Percentiles rank a stretch among this genome's conserved stretches.
phyloP scores from a whole-genome alignment of 2,329 filamentous ascomycete species.

The Xylaria sp. region DNA sequence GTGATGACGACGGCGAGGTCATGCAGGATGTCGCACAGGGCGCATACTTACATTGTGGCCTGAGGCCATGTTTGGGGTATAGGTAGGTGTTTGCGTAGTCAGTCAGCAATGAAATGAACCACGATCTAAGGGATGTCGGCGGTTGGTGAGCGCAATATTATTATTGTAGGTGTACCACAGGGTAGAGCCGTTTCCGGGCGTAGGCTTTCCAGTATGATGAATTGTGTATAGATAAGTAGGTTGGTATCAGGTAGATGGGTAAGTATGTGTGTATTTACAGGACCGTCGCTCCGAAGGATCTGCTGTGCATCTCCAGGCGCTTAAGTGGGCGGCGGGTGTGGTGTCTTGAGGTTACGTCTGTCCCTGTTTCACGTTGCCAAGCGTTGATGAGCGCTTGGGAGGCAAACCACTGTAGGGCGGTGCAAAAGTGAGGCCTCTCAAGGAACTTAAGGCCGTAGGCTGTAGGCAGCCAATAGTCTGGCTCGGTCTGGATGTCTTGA shows the following conservation, averaged over 20 bases:
- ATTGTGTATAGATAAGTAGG: background rate
- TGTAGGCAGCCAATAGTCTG: background rate
- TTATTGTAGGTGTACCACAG: background rate
- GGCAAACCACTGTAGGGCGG: background rate
- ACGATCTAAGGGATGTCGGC: background rate
- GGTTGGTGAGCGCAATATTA: background rate
- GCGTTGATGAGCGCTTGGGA: slow-evolving; percentile 13
- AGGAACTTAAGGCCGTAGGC: too few relatives aligned
- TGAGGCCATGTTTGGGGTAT: slow-evolving; percentile 51
- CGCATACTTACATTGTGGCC: slow-evolving; percentile 49
- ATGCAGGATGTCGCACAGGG: slow-evolving; percentile 11
- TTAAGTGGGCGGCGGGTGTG: background rate
- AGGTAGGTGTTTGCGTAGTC: background rate
- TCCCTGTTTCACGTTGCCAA: background rate
- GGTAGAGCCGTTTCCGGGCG: background rate
- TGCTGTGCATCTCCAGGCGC: background rate
- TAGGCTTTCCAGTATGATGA: background rate
- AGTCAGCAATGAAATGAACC: background rate
- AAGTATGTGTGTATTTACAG: background rate
- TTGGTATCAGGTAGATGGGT: too few relatives aligned
- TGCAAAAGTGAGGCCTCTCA: slow-evolving; percentile 36
- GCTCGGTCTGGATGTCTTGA: background rate
- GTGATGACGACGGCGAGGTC: background rate
- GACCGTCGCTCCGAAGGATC: background rate
- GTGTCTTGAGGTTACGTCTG: background rate